These are phyloP conservation scores for Ormosia emarginata DNA, from an alignment of 306 rosid genomes.

Conservation along the genomic window DNA sequence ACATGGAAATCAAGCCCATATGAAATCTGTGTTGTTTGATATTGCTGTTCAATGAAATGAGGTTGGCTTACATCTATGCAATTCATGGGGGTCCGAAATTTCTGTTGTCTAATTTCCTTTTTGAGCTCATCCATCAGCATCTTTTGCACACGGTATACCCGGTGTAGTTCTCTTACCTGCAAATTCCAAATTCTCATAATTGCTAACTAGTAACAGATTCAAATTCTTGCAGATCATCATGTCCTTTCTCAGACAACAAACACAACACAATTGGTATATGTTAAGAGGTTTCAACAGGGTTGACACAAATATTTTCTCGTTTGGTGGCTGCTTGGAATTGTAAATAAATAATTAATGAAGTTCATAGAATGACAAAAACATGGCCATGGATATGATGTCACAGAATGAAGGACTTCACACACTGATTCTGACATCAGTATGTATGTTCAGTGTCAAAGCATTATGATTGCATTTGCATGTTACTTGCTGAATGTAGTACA, in stretches of 20 bases:
- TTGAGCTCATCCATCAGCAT: conserved; percentile 66
- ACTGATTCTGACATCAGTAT: neutral
- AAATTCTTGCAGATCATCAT: neutral
- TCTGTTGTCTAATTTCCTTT: conserved; percentile 41
- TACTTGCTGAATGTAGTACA: too few relatives aligned
- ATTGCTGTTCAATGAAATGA: conserved; percentile 34
- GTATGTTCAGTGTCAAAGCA: neutral
- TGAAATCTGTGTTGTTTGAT: conserved; percentile 22
- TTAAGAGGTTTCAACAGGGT: neutral
- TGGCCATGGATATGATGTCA: neutral
- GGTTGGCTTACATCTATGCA: conserved; percentile 32
- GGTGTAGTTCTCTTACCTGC: conserved; percentile 84
- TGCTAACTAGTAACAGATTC: neutral
- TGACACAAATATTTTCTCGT: neutral
- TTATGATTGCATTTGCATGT: neutral
- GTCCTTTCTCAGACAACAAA: neutral
- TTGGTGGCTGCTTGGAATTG: neutral
- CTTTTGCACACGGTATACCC: conserved; percentile 74
- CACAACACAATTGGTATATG: neutral
- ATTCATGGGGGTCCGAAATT: conserved; percentile 32
- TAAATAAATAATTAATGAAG: neutral
- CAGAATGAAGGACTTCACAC: neutral
- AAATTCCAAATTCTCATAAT: conserved; percentile 21
- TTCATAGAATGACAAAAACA: neutral
- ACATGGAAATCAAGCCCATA: conserved; percentile 30